Evolutionary conservation across 441 rosid genomes (phyloP).

Genomic region (Adansonia madagascariensis): DNA sequence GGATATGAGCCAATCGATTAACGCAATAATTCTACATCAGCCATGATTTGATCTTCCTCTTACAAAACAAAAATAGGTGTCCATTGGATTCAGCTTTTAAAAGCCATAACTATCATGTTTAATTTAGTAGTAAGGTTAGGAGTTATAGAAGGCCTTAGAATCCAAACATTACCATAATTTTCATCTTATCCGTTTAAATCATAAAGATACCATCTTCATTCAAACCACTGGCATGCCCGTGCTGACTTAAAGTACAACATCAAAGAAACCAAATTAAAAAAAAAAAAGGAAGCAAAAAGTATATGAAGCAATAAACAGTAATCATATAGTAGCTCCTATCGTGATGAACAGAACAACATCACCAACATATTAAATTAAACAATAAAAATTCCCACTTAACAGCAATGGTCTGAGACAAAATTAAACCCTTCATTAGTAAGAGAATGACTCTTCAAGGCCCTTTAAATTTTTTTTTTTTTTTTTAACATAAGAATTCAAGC

Average conservation of each 20-base stretch:
- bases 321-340: background rate
- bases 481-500: background rate
- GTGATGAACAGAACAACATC: background rate
- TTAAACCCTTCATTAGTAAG: background rate
- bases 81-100: background rate
- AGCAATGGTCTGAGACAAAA: background rate
- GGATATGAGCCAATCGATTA: background rate
- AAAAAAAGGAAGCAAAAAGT: background rate
- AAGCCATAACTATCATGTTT: background rate
- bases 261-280: background rate
- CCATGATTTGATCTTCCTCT: background rate
- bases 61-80: background rate
- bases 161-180: background rate
- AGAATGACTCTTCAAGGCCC: background rate
- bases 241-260: background rate
- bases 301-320: background rate
- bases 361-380: background rate
- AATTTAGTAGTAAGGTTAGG: background rate
- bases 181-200: background rate
- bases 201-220: background rate
- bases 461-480: background rate
- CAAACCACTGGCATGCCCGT: background rate
- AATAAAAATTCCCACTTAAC: background rate
- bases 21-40: background rate
- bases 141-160: background rate